Evolutionary conservation across 192 early-diverging fungal species (phyloP), one percentile per base, ranked within the genome.

Genomic region (Umbelopsis isabellina): DNA sequence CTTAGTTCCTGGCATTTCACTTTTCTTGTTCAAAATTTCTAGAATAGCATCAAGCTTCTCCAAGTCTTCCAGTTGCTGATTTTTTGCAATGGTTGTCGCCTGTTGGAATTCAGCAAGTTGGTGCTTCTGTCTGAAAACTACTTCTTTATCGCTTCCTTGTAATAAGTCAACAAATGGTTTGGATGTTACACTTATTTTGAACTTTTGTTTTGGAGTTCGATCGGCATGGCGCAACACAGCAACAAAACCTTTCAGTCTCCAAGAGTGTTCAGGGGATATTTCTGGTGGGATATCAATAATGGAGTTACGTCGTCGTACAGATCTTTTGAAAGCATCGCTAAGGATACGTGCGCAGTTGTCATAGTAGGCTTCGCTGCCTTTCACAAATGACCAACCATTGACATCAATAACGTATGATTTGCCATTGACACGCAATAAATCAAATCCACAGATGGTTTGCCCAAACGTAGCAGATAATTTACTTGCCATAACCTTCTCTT

Each of bases 341-440:
- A 98, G 82, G 22, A 92, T 89, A 5, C 71, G 72, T 15, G 94
- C 89, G 46, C 93, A 94, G 46, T 90, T 89, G 74, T 92, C 93
- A 74, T 97, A 97, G 74, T 99, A 99, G 30, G 91, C 87, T 53
- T 91, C 88, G 79, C 91, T 96, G 50, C 96, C 96, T 78, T 99
- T 99, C 69, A 99, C 97, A 82, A 99, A 99, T 44, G 92, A 94
- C 97, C 97, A 99, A 11, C 97, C 97, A 73, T 99, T 99, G 69
- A 99, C 96, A 80, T 99, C 97, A 75, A 99, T 97, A 7, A 99
- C 95, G 76, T 91, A 92, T 18, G 94, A 94, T 68, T 84, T 78
- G 7, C 93, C 94, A 45, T 84, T 80, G 13, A 91, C 90, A 13
- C 97, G 90, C 67, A 99, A 74, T 16, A 97, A 81, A 78, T 99